Evolutionary conservation across 2,329 filamentous ascomycete genomes (phyloP).

Genomic region (Raffaelea deltoideospora): DNA sequence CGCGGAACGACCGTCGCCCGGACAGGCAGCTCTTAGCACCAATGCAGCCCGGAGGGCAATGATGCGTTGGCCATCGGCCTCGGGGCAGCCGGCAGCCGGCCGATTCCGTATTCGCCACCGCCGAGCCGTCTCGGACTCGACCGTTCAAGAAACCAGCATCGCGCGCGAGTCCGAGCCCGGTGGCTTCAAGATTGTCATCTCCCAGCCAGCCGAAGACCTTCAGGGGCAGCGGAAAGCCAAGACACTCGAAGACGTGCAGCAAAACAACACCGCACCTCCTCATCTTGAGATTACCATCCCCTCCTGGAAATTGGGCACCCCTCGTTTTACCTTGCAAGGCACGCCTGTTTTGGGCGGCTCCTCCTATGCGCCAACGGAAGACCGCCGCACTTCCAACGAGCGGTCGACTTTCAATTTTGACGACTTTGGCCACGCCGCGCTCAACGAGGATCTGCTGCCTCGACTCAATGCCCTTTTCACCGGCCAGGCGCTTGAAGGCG

Average conservation of each 20-base stretch:
- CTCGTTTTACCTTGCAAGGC: slow-evolving; percentile 62
- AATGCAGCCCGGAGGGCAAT: background rate
- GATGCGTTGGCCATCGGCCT: slow-evolving; percentile 5
- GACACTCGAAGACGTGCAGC: slow-evolving; percentile 42
- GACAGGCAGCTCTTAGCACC: background rate
- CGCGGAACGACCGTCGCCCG: slow-evolving; percentile 10
- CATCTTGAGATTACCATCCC: slow-evolving; percentile 61
- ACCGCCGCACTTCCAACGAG: slow-evolving; percentile 46
- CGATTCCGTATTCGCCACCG: slow-evolving; percentile 31
- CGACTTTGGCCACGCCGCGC: slow-evolving; percentile 19
- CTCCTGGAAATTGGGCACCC: slow-evolving; percentile 68
- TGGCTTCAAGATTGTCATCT: slow-evolving; percentile 68
- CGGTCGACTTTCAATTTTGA: slow-evolving; percentile 20
- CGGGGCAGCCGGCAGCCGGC: slow-evolving; percentile 11
- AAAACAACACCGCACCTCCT: slow-evolving; percentile 33
- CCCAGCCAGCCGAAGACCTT: slow-evolving; percentile 51
- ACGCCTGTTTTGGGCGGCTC: slow-evolving; percentile 68
- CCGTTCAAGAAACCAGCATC: slow-evolving; percentile 46
- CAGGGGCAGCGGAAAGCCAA: slow-evolving; percentile 42
- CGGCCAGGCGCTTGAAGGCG: too few relatives aligned
- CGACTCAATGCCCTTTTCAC: too few relatives aligned
- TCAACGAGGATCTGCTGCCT: slow-evolving; percentile 15
- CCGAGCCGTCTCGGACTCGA: slow-evolving; percentile 64
- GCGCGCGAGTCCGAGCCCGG: slow-evolving; percentile 43
- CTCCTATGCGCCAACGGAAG: slow-evolving; percentile 63